Evolutionary conservation across 176 grass and related monocot genomes (phyloP).

Genomic region (Paspalum notatum): DNA sequence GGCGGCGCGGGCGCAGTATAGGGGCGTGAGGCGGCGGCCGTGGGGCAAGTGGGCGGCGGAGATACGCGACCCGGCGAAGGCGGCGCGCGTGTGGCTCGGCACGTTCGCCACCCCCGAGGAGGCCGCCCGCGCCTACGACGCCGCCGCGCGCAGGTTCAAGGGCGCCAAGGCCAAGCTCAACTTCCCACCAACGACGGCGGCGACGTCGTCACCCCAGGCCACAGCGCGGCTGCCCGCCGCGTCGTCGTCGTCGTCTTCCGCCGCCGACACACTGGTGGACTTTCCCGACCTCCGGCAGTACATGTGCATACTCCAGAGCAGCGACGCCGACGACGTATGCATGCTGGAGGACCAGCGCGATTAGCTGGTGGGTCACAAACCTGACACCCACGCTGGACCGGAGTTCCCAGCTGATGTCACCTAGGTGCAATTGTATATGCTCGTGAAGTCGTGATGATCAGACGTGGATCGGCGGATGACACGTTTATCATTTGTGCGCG

Average conservation of each 20-base stretch:
- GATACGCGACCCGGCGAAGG: slow-evolving; percentile 61
- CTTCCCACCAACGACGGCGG: slow-evolving; percentile 6
- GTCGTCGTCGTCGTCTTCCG: not conserved
- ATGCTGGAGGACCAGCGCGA: too few species aligned
- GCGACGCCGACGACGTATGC: not conserved
- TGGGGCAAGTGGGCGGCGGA: slow-evolving; percentile 83
- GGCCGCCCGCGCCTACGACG: slow-evolving; percentile 44
- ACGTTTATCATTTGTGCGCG: too few species aligned
- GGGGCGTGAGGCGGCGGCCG: slow-evolving; percentile 68
- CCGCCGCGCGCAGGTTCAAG: slow-evolving; percentile 32
- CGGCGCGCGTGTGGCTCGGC: slow-evolving; percentile 45
- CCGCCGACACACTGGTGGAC: not conserved
- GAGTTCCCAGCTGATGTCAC: too few species aligned
- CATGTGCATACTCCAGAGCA: slow-evolving; percentile 31
- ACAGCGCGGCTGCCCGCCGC: not conserved
- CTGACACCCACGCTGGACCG: too few species aligned
- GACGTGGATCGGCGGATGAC: too few species aligned
- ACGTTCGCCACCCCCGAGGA: slow-evolving; percentile 43
- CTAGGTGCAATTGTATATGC: too few species aligned
- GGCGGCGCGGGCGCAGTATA: slow-evolving; percentile 27
- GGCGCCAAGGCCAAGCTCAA: slow-evolving; percentile 54
- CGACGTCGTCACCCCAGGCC: not conserved
- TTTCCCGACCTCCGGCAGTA: slow-evolving; percentile 32
- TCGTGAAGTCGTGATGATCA: too few species aligned
- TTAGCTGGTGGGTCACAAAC: too few species aligned